These are phyloP conservation scores for Pseudotulostoma volvatum DNA, from an alignment of 495 filamentous ascomycete genomes.

Conservation along the genomic window DNA sequence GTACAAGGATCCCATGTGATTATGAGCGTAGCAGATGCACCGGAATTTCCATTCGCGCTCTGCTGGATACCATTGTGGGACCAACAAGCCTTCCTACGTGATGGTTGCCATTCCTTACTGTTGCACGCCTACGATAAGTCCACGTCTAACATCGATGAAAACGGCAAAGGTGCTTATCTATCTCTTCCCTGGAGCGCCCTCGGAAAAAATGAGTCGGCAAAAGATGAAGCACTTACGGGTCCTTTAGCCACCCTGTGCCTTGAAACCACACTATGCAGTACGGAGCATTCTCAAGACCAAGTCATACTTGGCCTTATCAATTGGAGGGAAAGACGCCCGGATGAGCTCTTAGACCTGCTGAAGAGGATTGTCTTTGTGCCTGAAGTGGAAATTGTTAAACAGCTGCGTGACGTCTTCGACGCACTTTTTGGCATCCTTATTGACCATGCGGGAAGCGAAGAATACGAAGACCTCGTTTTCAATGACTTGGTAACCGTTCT, in stretches of 20 bases:
- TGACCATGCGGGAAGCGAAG: constrained; percentile 74
- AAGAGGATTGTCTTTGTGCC: constrained; percentile 81
- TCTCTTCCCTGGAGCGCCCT: constrained; percentile 60
- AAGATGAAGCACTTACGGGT: constrained; percentile 58
- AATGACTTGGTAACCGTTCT: constrained; percentile 76
- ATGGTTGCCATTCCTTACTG: constrained; percentile 66
- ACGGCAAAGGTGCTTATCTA: constrained; percentile 66
- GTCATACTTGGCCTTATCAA: constrained; percentile 66
- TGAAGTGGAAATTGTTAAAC: constrained; percentile 94
- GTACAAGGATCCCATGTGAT: constrained; percentile 76
- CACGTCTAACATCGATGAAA: constrained; percentile 41
- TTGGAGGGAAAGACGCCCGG: constrained; percentile 61
- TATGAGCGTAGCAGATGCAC: constrained; percentile 72
- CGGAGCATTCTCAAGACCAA: constrained; percentile 86
- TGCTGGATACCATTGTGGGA: constrained; percentile 92
- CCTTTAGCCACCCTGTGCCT: constrained; percentile 60
- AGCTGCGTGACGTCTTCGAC: constrained; percentile 78
- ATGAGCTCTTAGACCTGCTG: constrained; percentile 54
- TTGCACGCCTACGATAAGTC: constrained; percentile 84
- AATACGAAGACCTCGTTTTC: constrained; percentile 87
- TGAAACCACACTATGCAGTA: constrained; percentile 88
- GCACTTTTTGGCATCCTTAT: constrained; percentile 81
- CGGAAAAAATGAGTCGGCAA: constrained; percentile 45
- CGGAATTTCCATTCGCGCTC: constrained; percentile 73
- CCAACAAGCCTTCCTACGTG: constrained; percentile 73